These are phyloP conservation scores for Paramecium caudatum DNA, from an alignment of 73 alveolate genomes.

Conservation along the genomic window DNA sequence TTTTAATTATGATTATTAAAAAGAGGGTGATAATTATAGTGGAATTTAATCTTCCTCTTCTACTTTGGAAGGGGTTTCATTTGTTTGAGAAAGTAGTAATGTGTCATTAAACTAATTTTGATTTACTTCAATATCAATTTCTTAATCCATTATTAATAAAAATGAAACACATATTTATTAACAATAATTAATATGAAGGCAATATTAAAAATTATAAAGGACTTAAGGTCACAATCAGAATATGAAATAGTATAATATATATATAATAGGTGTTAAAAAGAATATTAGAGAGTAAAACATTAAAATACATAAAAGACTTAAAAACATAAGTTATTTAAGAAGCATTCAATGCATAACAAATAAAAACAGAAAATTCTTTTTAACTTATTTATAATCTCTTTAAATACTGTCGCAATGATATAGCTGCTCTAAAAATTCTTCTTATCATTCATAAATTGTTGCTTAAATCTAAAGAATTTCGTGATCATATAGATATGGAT, in stretches of 20 bases:
- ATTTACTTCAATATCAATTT: too few species aligned
- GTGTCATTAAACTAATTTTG: too few species aligned
- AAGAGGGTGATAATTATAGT: not conserved
- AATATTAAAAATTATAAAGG: conserved; percentile 2
- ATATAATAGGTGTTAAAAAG: conserved; percentile 34
- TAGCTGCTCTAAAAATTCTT: not conserved
- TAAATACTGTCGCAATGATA: conserved; percentile 17
- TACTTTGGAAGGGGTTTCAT: too few species aligned
- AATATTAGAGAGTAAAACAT: conserved; percentile 11
- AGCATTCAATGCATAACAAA: not conserved
- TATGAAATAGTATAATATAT: not conserved
- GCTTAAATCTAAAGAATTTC: not conserved
- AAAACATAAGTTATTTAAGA: not conserved
- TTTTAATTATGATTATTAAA: not conserved
- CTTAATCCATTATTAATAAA: too few species aligned
- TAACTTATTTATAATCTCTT: conserved; percentile 1
- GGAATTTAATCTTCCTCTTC: not conserved
- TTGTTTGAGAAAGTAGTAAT: too few species aligned
- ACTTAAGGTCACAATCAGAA: not conserved
- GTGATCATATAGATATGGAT: not conserved
- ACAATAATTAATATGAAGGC: conserved; percentile 22
- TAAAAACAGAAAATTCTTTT: not conserved
- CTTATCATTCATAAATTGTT: not conserved
- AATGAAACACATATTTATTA: too few species aligned
- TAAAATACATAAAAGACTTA: not conserved